Evolutionary conservation across 2,329 filamentous ascomycete genomes (phyloP).

Genomic region (Microsporum canis): DNA sequence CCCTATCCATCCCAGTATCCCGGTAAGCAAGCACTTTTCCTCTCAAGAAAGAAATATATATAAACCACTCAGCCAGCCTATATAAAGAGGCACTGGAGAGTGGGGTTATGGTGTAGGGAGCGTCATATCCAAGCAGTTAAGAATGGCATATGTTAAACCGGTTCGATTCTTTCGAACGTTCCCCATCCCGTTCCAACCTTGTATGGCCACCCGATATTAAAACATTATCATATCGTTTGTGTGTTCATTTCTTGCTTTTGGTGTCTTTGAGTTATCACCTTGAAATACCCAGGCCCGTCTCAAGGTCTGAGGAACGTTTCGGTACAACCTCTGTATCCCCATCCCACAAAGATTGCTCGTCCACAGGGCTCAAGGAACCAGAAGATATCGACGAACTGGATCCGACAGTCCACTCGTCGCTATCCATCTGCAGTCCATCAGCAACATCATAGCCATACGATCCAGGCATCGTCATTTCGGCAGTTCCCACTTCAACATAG

Average conservation of each 20-base stretch:
- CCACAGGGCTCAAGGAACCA: conserved; percentile 50
- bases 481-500: conserved; percentile 73
- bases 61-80: neutral
- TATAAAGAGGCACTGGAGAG: neutral
- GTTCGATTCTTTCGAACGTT: conserved; percentile 18
- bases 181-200: neutral
- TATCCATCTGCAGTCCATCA: conserved; percentile 50
- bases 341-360: conserved; percentile 42
- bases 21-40: neutral
- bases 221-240: neutral
- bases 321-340: conserved; percentile 23
- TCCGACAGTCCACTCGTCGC: conserved; percentile 82
- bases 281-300: conserved; percentile 22
- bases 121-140: neutral
- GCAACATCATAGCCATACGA: conserved; percentile 46
- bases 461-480: conserved; percentile 23
- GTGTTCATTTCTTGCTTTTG: neutral
- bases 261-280: conserved; percentile 16
- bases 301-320: conserved; percentile 29
- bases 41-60: neutral
- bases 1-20: neutral
- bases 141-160: neutral
- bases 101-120: neutral
- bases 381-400: conserved; percentile 67
- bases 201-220: neutral